Evolutionary conservation across 345 rosid genomes (phyloP).

Genomic region (Mercurialis annua): DNA sequence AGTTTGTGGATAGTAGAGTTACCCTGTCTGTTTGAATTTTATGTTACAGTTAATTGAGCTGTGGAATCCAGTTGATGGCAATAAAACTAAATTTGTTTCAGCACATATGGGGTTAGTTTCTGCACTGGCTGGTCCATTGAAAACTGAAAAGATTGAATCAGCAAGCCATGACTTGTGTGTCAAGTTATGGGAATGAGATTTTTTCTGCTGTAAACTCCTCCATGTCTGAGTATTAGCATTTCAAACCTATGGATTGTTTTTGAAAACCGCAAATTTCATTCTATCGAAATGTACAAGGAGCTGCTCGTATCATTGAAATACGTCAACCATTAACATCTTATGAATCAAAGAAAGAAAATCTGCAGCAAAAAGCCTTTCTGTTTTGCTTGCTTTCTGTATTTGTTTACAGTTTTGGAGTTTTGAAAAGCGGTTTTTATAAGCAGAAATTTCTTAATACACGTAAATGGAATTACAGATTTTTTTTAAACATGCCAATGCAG

Average conservation of each 20-base stretch:
- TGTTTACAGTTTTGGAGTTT: too few relatives aligned
- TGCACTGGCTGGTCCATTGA: constrained; percentile 21
- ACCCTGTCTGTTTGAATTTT: neutral
- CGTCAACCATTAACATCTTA: too few relatives aligned
- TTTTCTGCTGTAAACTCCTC: neutral
- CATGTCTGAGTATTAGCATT: neutral
- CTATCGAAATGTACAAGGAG: too few relatives aligned
- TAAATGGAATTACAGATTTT: too few relatives aligned
- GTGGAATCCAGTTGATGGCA: constrained; percentile 35
- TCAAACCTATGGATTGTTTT: neutral
- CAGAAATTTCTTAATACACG: too few relatives aligned
- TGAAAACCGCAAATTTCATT: too few relatives aligned
- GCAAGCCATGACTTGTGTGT: constrained; percentile 34
- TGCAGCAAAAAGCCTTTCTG: too few relatives aligned
- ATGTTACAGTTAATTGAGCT: constrained; percentile 26
- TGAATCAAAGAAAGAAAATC: too few relatives aligned
- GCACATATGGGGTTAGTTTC: constrained; percentile 29
- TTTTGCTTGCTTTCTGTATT: too few relatives aligned
- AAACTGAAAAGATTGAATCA: constrained; percentile 31
- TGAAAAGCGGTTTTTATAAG: too few relatives aligned
- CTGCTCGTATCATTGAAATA: too few relatives aligned
- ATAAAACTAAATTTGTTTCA: constrained; percentile 17
- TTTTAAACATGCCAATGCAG: neutral
- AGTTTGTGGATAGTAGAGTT: neutral
- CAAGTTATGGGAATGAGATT: constrained; percentile 32